phyloP scores from a whole-genome alignment of 2,329 filamentous ascomycete genomes.

The Colletotrichum sp. region DNA sequence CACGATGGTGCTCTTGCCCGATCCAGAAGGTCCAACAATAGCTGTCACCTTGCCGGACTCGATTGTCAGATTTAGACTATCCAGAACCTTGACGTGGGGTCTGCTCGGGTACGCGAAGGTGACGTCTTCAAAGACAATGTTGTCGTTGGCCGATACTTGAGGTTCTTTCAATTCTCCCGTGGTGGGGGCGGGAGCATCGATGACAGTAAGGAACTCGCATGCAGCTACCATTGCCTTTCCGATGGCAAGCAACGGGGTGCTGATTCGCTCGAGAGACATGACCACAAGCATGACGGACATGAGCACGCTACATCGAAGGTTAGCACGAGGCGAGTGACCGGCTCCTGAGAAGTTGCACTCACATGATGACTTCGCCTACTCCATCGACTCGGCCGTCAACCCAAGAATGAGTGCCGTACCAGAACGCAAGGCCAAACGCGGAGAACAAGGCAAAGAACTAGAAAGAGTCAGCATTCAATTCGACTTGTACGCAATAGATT shows the following conservation, averaged over 20 bases:
- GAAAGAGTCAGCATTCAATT: slow-evolving; percentile 9
- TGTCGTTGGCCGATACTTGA: slow-evolving; percentile 40
- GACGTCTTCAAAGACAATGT: slow-evolving; percentile 63
- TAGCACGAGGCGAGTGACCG: background rate
- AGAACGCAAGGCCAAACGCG: slow-evolving; percentile 64
- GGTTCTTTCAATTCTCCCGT: slow-evolving; percentile 40
- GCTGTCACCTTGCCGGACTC: slow-evolving; percentile 72
- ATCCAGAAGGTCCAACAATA: slow-evolving; percentile 75
- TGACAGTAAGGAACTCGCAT: slow-evolving; percentile 62
- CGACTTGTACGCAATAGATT: background rate
- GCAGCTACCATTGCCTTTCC: slow-evolving; percentile 63
- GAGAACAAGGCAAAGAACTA: slow-evolving; percentile 59
- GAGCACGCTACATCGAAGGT: slow-evolving; percentile 41
- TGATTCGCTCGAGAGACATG: slow-evolving; percentile 60
- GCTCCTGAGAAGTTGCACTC: slow-evolving; percentile 27
- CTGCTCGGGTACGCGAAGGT: slow-evolving; percentile 76
- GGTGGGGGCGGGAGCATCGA: slow-evolving; percentile 48
- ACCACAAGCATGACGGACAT: slow-evolving; percentile 65
- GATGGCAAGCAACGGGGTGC: slow-evolving; percentile 63
- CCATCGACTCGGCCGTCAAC: slow-evolving; percentile 50
- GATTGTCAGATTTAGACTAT: slow-evolving; percentile 63
- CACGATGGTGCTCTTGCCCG: slow-evolving; percentile 77
- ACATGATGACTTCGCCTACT: slow-evolving; percentile 62
- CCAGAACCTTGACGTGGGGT: slow-evolving; percentile 67
- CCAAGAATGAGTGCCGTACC: slow-evolving; percentile 63